Evolutionary conservation across 495 filamentous ascomycete species (phyloP), one percentile per base, ranked within the genome.

Genomic region (Amorphotheca resinae): DNA sequence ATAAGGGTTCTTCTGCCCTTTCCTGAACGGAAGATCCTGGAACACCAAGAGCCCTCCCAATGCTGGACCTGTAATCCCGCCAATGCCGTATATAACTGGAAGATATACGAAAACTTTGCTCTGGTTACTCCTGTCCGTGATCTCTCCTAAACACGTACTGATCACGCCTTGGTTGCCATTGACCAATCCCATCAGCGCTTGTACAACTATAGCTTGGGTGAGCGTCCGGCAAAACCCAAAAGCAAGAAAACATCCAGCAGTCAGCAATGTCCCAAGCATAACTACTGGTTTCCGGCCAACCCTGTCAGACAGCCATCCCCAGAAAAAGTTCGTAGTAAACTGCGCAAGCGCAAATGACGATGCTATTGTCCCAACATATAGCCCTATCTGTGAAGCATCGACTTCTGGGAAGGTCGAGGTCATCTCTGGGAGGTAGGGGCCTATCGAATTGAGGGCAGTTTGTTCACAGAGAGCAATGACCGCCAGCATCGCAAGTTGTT

Each of bases 391-490:
- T 0, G 64, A 68, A 18, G 67, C 53, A 17, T 80, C 67, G 22
- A 95, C 80, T 47, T 86, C 83, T 3, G 84, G 82, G 51, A 98
- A 96, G 5, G 73, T 77, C 8, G 79, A 76, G 1, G 83, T 76
- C 89, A 96, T 96, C 44, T 86, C 74, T 0, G 91, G 91, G 0
- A 98, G 74, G 60, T 98, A 98, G 0, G 91, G 91, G n/a, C 81
- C 82, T 47, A 98, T 93, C 11, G 83, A 91, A 55, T 98, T 96
- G 53, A 98, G 73, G 1, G 91, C 91, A 0, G 93, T 95, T 63
- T 98, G 91, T 52, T 98, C 91, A 23, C 84, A 80, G 15, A 98
- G 69, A 2, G 87, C 86, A 35, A 98, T 83, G 49, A 96, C 62
- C 1, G 87, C 91, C 20, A 98, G 68, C 1, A 95, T 76, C 4